Percentiles rank a stretch among this genome's conserved stretches.
Conservation (phyloP, 2,329 filamentous ascomycete genomes). For the Tricladium varicosporioides region DNA sequence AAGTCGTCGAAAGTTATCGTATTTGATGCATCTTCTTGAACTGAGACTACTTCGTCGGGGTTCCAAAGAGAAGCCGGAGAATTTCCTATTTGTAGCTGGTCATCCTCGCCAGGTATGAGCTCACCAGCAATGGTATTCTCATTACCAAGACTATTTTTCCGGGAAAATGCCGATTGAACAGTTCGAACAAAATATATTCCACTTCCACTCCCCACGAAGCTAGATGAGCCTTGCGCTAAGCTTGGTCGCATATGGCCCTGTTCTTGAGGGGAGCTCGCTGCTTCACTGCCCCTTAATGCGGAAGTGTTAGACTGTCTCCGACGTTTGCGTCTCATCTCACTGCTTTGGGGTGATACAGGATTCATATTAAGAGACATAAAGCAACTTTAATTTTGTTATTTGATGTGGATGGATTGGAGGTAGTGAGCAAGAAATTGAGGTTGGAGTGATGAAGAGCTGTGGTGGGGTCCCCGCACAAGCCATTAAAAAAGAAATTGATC, state of each 20-base stretch:
- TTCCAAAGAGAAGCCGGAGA: slow-evolving; percentile 35
- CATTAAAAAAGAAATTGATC: too few species aligned
- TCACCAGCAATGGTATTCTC: slow-evolving; percentile 33
- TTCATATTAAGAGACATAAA: too few species aligned
- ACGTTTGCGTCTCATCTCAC: too few species aligned
- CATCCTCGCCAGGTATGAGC: slow-evolving; percentile 57
- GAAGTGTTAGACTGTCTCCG: too few species aligned
- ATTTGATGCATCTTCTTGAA: slow-evolving; percentile 1
- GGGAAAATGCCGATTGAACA: slow-evolving; percentile 49
- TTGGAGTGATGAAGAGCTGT: too few species aligned
- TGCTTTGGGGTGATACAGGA: too few species aligned
- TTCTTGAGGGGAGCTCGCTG: background rate
- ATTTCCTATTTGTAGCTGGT: slow-evolving; percentile 39
- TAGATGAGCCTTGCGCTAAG: slow-evolving; percentile 39
- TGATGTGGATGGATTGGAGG: too few species aligned
- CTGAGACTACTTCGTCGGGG: slow-evolving; percentile 34
- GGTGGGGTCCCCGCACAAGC: too few species aligned
- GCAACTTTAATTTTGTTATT: too few species aligned
- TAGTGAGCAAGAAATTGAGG: too few species aligned
- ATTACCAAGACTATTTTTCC: slow-evolving; percentile 23
- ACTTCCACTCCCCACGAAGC: slow-evolving; percentile 56
- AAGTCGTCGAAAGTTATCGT: slow-evolving; percentile 46
- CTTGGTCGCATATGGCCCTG: background rate
- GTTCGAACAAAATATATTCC: slow-evolving; percentile 58
- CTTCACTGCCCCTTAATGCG: background rate